These are phyloP conservation scores for Dianthus caryophyllus DNA, from an alignment of 148 eudicot genomes.

Conservation along the genomic window DNA sequence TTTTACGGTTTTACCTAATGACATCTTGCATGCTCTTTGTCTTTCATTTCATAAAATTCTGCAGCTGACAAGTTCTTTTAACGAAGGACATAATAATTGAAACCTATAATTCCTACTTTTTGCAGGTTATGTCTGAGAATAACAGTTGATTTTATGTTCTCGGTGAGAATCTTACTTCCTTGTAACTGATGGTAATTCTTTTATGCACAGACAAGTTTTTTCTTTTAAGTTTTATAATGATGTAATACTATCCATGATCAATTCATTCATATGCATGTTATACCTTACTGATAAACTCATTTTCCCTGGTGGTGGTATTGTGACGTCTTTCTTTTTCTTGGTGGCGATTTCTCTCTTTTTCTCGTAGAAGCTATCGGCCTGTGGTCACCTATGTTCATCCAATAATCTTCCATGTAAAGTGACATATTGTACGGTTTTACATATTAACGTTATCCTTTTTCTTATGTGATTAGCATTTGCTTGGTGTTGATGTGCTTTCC, in stretches of 20 bases:
- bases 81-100: background rate
- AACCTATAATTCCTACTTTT: slow-evolving; percentile 1
- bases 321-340: too few relatives aligned
- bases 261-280: background rate
- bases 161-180: background rate
- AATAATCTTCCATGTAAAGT: background rate
- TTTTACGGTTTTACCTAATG: background rate
- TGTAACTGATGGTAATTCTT: background rate
- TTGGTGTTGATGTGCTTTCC: too few relatives aligned
- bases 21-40: background rate
- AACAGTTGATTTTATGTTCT: background rate
- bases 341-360: background rate
- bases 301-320: background rate
- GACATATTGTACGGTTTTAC: background rate
- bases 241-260: background rate
- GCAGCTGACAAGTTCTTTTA: background rate
- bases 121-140: slow-evolving; percentile 1
- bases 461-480: too few relatives aligned
- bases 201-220: background rate
- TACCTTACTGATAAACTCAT: background rate
- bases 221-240: background rate
- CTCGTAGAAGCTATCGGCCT: background rate
- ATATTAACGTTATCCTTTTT: too few relatives aligned
- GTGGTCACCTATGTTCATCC: background rate
- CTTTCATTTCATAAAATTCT: background rate